phyloP scores from a whole-genome alignment of 495 filamentous ascomycete species.

The Xylaria longipes region DNA sequence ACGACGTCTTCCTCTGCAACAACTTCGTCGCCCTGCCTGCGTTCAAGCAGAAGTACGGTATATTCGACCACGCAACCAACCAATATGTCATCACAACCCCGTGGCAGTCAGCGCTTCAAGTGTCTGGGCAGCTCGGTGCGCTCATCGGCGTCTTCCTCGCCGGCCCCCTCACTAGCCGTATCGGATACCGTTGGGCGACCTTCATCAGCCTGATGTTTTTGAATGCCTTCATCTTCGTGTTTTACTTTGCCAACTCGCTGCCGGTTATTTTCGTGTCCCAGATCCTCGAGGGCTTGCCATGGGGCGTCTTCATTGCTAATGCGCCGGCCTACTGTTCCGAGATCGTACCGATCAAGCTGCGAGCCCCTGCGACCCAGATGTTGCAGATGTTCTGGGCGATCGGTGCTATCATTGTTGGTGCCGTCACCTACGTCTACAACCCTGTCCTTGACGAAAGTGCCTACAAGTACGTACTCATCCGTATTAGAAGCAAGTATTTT shows the following conservation, averaged over 20 bases:
- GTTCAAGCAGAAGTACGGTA: slow-evolving; percentile 47
- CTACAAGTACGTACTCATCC: slow-evolving; percentile 51
- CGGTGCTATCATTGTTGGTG: slow-evolving; percentile 53
- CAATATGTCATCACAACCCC: slow-evolving; percentile 41
- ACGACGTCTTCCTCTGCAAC: slow-evolving; percentile 53
- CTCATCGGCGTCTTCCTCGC: slow-evolving; percentile 54
- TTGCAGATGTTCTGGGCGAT: slow-evolving; percentile 58
- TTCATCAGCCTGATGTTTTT: slow-evolving; percentile 50
- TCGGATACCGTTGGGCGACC: slow-evolving; percentile 57
- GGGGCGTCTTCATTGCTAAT: slow-evolving; percentile 61
- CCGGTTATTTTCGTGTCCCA: slow-evolving; percentile 53
- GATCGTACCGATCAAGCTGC: slow-evolving; percentile 51
- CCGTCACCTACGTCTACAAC: slow-evolving; percentile 53
- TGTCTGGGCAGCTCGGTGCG: slow-evolving; percentile 50
- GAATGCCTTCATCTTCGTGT: slow-evolving; percentile 56
- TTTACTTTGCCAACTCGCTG: slow-evolving; percentile 52
- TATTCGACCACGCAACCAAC: slow-evolving; percentile 30
- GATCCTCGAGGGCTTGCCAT: slow-evolving; percentile 55
- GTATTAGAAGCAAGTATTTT: slow-evolving; percentile 30
- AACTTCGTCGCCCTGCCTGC: slow-evolving; percentile 50
- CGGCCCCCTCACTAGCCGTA: slow-evolving; percentile 52
- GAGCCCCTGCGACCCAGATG: slow-evolving; percentile 54
- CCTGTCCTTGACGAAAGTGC: slow-evolving; percentile 40
- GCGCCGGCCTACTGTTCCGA: slow-evolving; percentile 54
- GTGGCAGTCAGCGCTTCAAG: slow-evolving; percentile 56